Evolutionary conservation across 2,329 filamentous ascomycete genomes (phyloP).

Genomic region (Aspergillus neoniger): DNA sequence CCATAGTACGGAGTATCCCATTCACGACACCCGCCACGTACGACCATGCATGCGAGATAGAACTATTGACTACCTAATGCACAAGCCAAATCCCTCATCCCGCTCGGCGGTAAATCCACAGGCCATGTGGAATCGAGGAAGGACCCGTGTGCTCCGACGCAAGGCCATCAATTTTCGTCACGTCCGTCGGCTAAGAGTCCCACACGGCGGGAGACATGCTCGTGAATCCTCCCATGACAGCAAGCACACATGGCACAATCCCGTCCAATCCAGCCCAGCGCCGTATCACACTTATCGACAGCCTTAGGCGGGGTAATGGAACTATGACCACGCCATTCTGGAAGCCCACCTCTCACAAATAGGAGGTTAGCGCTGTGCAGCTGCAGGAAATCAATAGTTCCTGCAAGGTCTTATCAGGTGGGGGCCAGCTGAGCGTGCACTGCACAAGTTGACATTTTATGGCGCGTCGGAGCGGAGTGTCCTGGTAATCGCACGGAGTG

Average conservation of each 20-base stretch:
- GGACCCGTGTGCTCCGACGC: neutral
- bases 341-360: neutral
- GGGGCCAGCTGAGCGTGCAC: neutral
- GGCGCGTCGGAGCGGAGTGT: neutral
- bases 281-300: neutral
- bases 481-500: neutral
- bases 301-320: conserved; percentile 4
- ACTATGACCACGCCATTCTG: conserved; percentile 1
- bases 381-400: conserved; percentile 10
- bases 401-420: conserved; percentile 6
- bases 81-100: neutral
- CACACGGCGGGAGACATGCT: neutral
- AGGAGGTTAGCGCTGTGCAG: neutral
- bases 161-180: neutral
- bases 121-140: neutral
- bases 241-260: neutral
- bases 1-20: no score
- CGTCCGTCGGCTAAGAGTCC: neutral
- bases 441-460: neutral
- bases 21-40: no score
- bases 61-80: conserved; percentile 3
- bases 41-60: neutral
- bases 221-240: neutral
- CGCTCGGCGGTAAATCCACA: neutral
- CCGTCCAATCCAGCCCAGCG: neutral